These are phyloP conservation scores for Sordariomycetes sp. DNA, from an alignment of 2,329 filamentous ascomycete species.

Conservation along the genomic window DNA sequence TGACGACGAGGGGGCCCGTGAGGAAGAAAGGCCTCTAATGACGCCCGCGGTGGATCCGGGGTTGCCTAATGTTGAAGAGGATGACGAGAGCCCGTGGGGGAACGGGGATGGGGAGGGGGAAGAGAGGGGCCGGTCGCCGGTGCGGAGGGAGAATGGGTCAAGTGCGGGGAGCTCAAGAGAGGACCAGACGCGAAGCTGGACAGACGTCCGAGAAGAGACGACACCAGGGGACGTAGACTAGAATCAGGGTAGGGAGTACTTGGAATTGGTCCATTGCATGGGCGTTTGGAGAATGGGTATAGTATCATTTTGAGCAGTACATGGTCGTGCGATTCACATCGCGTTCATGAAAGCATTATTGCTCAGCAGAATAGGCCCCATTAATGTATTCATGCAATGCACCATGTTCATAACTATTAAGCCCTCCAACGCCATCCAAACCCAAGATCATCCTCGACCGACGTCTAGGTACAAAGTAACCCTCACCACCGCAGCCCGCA, in stretches of 20 bases:
- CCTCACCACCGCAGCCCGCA: neutral
- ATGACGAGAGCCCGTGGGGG: conserved; percentile 12
- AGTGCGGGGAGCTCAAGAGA: conserved; percentile 5
- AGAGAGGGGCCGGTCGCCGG: conserved; percentile 8
- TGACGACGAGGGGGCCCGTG: conserved; percentile 1
- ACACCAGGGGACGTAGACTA: neutral
- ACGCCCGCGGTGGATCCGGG: conserved; percentile 25
- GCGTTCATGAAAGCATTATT: neutral
- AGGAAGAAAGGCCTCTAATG: conserved; percentile 5
- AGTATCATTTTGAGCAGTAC: neutral
- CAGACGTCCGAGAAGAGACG: conserved; percentile 7
- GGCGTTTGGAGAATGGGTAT: neutral
- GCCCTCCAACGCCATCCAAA: neutral
- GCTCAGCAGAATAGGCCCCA: neutral
- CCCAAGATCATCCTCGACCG: neutral
- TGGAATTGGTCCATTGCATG: neutral
- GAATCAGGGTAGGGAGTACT: neutral
- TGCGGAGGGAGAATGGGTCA: neutral
- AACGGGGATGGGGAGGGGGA: neutral
- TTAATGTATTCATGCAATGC: neutral
- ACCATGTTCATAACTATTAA: neutral
- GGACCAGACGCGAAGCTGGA: conserved; percentile 5
- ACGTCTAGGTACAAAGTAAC: neutral
- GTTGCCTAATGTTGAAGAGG: conserved; percentile 17
- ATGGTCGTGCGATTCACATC: neutral